Base-by-base conservation (phyloP, 2,329 filamentous ascomycete genomes). In the Fusarium ramigenum region DNA sequence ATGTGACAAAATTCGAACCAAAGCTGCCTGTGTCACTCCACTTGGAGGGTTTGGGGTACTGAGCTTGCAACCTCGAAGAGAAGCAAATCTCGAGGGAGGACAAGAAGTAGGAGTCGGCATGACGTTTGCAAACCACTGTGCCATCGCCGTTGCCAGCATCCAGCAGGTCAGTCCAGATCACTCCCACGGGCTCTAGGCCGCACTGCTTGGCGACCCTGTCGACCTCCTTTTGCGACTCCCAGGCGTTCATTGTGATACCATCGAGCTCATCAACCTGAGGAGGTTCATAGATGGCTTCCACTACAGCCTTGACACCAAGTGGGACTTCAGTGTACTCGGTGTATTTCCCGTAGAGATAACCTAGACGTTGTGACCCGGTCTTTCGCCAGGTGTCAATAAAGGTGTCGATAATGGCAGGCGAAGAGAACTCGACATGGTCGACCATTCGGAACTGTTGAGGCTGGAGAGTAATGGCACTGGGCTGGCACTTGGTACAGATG, bases 401-500 rank as follows among this genome's bases (percentile, higher is more conserved):
- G n/a, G 89, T 90, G 80, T 99, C 93, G 77, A 98, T 93, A 39
- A 98, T 89, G 60, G 91, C 88, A 7, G 94, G 91, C 2, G 93
- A 92, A 4, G 96, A 92, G 80, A 99, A 98, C 82, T 99, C 97
- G 72, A 99, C 96, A 81, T 99, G 96, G 78, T 99, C 96, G 7
- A 99, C 95, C 93, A 96, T 98, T 58, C 96, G 94, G 82, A 96
- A 99, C 25, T 92, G 88, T 82, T 99, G 96, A 9, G 95, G 94
- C 80, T 98, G 95, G 60, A 99, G 85, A 16, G 94, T 97, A 79
- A 99, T 99, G 63, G 96, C 96, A 73, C 96, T 97, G 12, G 96
- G 96, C 80, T 99, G 97, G 78, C 96, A 99, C 82, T 98, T 99
- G 66, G 94, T 97, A 85, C 96, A 99, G 74, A 99, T 98, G 21